Evolutionary conservation across 2,329 filamentous ascomycete genomes (phyloP).

Genomic region (Arthrobotrys sinensis): DNA sequence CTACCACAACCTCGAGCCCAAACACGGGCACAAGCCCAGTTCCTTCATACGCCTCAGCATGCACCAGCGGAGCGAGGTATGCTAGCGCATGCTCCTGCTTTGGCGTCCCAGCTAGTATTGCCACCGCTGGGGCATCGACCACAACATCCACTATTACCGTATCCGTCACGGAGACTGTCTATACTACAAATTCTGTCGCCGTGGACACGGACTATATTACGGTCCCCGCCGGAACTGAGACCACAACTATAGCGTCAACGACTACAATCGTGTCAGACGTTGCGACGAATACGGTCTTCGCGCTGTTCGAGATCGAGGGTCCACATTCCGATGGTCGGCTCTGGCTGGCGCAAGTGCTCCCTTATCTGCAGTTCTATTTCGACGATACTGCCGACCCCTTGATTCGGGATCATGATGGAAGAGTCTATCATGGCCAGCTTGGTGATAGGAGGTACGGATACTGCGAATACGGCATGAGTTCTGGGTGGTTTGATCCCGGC

Average conservation of each 20-base stretch:
- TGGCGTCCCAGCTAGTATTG: conserved; percentile 21
- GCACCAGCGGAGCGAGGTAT: conserved; percentile 19
- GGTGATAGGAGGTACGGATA: conserved; percentile 7
- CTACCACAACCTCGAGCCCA: too few relatives aligned
- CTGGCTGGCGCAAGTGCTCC: not conserved
- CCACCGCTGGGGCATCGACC: not conserved
- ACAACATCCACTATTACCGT: conserved; percentile 1
- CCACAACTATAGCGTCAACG: not conserved
- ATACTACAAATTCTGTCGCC: conserved; percentile 10
- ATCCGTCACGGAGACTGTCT: conserved; percentile 4
- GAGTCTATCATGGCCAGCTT: not conserved
- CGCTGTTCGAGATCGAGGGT: not conserved
- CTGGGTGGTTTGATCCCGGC: not conserved
- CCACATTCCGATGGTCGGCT: not conserved
- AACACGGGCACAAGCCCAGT: conserved; percentile 2
- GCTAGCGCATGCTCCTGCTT: conserved; percentile 34
- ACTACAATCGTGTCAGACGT: not conserved
- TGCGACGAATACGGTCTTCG: conserved; percentile 1
- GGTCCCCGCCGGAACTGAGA: not conserved
- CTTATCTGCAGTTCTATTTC: not conserved
- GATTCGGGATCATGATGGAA: not conserved
- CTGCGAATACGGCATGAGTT: not conserved
- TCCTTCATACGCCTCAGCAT: conserved; percentile 15
- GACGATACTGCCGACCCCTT: not conserved
- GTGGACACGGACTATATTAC: conserved; percentile 2